These are phyloP conservation scores for Xylaria intraflava DNA, from an alignment of 495 filamentous ascomycete species.

Conservation along the genomic window DNA sequence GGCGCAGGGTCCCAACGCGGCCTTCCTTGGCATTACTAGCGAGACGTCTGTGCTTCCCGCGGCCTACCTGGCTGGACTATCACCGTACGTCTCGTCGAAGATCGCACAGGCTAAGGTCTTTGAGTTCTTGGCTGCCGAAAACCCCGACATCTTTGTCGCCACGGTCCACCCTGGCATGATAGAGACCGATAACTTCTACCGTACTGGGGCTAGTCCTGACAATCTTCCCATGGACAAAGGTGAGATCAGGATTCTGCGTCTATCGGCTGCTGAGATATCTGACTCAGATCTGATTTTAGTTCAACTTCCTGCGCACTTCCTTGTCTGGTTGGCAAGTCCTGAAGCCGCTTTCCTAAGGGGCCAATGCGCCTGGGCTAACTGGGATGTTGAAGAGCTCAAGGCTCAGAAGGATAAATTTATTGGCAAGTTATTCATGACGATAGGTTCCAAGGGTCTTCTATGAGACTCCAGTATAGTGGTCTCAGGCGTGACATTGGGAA, in stretches of 20 bases:
- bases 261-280: background rate
- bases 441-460: background rate
- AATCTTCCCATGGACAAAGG: constrained; percentile 28
- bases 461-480: no score
- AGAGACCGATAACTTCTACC: constrained; percentile 28
- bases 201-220: constrained; percentile 18
- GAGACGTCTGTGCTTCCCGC: constrained; percentile 18
- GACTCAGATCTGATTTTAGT: background rate
- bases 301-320: constrained; percentile 33
- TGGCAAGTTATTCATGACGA: background rate
- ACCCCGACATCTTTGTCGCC: constrained; percentile 31
- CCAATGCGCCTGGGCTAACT: constrained; percentile 37
- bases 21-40: constrained; percentile 27
- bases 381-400: constrained; percentile 43
- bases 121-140: constrained; percentile 37
- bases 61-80: constrained; percentile 19
- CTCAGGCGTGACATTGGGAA: no score
- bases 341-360: constrained; percentile 38
- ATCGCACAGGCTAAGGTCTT: constrained; percentile 31
- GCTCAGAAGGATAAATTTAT: background rate
- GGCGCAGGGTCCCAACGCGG: constrained; percentile 24
- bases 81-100: constrained; percentile 36
- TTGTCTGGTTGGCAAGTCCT: constrained; percentile 33
- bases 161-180: constrained; percentile 39
- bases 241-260: constrained; percentile 5